These are phyloP conservation scores for Mangifera indica DNA, from an alignment of 345 rosid species.

Conservation along the genomic window DNA sequence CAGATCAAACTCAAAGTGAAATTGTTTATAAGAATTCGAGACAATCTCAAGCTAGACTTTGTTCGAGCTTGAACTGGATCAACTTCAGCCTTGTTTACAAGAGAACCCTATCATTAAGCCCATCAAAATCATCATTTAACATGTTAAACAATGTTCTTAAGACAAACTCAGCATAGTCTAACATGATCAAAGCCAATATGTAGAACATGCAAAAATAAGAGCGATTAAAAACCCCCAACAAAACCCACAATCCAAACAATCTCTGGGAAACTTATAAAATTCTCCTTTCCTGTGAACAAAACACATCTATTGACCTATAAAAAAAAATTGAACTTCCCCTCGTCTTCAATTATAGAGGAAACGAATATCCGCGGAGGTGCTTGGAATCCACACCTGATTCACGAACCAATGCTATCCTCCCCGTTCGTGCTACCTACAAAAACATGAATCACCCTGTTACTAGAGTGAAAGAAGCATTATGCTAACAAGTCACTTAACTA, in stretches of 20 bases:
- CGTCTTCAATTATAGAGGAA: slow-evolving; percentile 41
- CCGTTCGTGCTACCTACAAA: slow-evolving; percentile 83
- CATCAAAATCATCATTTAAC: no score
- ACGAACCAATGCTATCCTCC: slow-evolving; percentile 78
- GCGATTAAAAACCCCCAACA: background rate
- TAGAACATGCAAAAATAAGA: background rate
- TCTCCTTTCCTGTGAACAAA: background rate
- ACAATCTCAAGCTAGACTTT: no score
- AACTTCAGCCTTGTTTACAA: no score
- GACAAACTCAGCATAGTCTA: no score
- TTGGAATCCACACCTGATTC: slow-evolving; percentile 92
- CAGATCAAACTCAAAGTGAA: no score
- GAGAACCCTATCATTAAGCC: no score
- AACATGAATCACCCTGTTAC: background rate
- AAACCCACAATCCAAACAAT: background rate
- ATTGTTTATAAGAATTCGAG: no score
- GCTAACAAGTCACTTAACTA: background rate
- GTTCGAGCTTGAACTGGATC: no score
- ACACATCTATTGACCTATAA: background rate
- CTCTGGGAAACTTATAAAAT: background rate
- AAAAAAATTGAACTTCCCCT: background rate
- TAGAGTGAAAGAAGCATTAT: background rate
- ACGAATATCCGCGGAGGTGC: slow-evolving; percentile 83
- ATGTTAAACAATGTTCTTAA: no score
- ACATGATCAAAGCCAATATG: background rate